Evolutionary conservation across 805 yeast genomes (phyloP).

Genomic region (Candida mattraensis): DNA sequence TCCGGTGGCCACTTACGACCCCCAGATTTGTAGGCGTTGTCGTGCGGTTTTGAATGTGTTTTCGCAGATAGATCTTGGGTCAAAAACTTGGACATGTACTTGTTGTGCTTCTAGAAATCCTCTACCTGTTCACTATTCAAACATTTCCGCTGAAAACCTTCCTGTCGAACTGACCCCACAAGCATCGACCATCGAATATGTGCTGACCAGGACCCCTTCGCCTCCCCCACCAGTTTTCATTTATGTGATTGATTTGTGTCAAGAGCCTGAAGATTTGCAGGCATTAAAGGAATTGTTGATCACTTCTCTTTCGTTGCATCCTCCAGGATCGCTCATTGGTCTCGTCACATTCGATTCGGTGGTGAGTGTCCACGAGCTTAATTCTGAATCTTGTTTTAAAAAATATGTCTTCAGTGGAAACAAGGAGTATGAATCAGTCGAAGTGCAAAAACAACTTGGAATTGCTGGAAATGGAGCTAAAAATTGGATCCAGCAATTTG

Average conservation of each 20-base stretch:
- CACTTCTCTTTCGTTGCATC: conserved; percentile 73
- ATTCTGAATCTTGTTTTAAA: conserved; percentile 62
- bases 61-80: conserved; percentile 73
- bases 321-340: conserved; percentile 88
- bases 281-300: conserved; percentile 81
- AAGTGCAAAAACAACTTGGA: conserved; percentile 38
- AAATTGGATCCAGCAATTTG: conserved; percentile 42
- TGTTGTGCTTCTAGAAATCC: conserved; percentile 77
- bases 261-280: conserved; percentile 82
- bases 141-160: conserved; percentile 68
- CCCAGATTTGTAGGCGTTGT: conserved; percentile 81
- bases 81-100: conserved; percentile 83
- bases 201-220: conserved; percentile 56
- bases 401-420: conserved; percentile 86
- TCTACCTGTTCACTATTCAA: conserved; percentile 79
- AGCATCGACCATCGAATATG: conserved; percentile 81
- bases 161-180: conserved; percentile 76
- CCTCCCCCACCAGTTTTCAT: conserved; percentile 85
- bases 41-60: conserved; percentile 85
- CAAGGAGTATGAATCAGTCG: conserved; percentile 61
- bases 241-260: conserved; percentile 85
- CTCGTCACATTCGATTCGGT: conserved; percentile 87
- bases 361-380: conserved; percentile 83
- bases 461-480: conserved; percentile 36
- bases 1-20: conserved; percentile 81